Evolutionary conservation across 1,284 basidiomycete species (phyloP), one percentile per base, ranked within the genome.

Genomic region (Leccinum huronense): DNA sequence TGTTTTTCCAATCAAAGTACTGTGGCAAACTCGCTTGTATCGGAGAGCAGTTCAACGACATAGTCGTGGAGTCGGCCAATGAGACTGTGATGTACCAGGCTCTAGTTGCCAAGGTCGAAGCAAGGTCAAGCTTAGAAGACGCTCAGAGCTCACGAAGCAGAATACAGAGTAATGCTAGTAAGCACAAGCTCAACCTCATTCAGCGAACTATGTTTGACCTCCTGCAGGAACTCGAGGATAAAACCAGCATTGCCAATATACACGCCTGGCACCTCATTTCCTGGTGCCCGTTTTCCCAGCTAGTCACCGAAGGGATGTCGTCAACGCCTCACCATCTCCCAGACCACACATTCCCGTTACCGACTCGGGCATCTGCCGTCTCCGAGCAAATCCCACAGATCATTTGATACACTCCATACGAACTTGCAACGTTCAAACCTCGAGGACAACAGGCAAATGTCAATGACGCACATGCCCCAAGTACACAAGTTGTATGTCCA

Each of bases 11-110:
- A 62, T 58, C 66, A 54, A 51, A 91, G 84, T 97, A 99, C 80
- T 99, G 98, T 76, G 97, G 97, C 70, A 99, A 98, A 34, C 70
- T 75, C 11, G 63, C 65, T 9, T 64, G 60, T 30, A 72, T 77
- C 31, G 67, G 75, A 33, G 67, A 72, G 30, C 66, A 84, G 71
- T 68, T 79, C 77, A 66, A 69, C 67, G 69, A 64, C 59, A 75
- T 65, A 64, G 74, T 68, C 65, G 57, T 45, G 66, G 74, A 65
- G 66, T 78, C 65, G 19, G 48, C 60, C 59, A 71, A 70, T 19
- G 73, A 78, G 42, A 62, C 65, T 5, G 57, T 65, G 57, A 63
- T 61, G 40, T 73, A 70, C 68, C 72, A 69, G 55, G 64, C 65
- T 31, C 75, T 74, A n/a, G 71, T 71, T 19, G 66, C 68, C n/a